phyloP scores from a whole-genome alignment of 2,329 filamentous ascomycete species.

The Penicillium sp. region DNA sequence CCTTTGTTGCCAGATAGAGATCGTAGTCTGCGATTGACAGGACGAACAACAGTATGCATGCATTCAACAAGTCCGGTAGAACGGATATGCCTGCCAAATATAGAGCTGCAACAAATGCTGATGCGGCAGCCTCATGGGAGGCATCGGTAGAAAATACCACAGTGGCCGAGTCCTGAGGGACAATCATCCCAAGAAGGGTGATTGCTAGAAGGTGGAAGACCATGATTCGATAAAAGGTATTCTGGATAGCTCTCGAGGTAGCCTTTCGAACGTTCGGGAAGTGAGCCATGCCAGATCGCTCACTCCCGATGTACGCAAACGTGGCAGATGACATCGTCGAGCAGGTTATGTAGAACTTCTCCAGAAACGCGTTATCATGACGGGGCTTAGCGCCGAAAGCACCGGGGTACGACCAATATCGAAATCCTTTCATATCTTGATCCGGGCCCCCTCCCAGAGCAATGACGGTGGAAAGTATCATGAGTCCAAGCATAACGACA shows the following conservation, averaged over 20 bases:
- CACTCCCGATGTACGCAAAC: conserved; percentile 75
- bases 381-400: conserved; percentile 50
- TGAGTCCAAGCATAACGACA: conserved; percentile 62
- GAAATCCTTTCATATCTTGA: conserved; percentile 60
- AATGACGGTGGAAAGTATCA: conserved; percentile 63
- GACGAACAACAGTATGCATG: conserved; percentile 70
- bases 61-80: conserved; percentile 69
- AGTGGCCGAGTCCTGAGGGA: conserved; percentile 64
- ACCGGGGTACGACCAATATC: conserved; percentile 63
- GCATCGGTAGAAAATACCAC: conserved; percentile 52
- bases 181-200: conserved; percentile 71
- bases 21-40: conserved; percentile 75
- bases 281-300: conserved; percentile 73
- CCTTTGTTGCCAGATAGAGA: conserved; percentile 70
- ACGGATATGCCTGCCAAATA: conserved; percentile 60
- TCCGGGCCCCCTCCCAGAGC: conserved; percentile 65
- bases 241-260: conserved; percentile 72
- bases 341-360: conserved; percentile 63
- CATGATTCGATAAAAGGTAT: conserved; percentile 77
- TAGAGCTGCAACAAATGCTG: conserved; percentile 74
- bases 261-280: conserved; percentile 74
- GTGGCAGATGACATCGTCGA: conserved; percentile 70
- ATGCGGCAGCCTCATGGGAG: conserved; percentile 57
- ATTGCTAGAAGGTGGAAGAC: conserved; percentile 76
- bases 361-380: conserved; percentile 37